phyloP scores from a whole-genome alignment of 2,329 filamentous ascomycete genomes.

The Penicillium sp. region DNA sequence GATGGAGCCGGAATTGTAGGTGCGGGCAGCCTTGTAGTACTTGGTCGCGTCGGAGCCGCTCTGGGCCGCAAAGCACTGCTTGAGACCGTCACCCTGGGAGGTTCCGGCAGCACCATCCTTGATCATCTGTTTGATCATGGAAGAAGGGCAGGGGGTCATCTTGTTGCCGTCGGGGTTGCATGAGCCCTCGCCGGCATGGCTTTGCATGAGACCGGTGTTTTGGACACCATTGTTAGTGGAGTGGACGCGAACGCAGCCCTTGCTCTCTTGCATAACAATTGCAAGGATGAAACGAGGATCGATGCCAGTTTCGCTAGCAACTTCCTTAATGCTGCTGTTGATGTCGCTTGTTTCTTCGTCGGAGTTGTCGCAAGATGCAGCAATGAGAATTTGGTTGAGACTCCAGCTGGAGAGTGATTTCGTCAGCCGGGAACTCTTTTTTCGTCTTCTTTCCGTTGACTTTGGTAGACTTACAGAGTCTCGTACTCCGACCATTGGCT shows the following conservation, averaged over 20 bases:
- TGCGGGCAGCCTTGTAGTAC: constrained; percentile 39
- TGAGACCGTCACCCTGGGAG: constrained; percentile 35
- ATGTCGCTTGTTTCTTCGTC: constrained; percentile 33
- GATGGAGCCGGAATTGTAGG: constrained; percentile 45
- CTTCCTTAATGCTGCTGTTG: constrained; percentile 34
- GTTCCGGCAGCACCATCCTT: constrained; percentile 41
- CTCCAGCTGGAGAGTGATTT: constrained; percentile 8
- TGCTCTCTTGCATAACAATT: constrained; percentile 49
- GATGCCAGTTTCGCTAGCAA: constrained; percentile 31
- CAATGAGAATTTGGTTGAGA: constrained; percentile 16
- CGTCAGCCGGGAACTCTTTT: constrained; percentile 17
- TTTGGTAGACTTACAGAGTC: constrained; percentile 22
- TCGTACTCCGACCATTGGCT: constrained; percentile 26
- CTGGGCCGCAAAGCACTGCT: constrained; percentile 32
- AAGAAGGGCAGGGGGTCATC: constrained; percentile 26
- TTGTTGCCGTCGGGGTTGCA: constrained; percentile 36
- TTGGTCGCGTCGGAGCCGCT: constrained; percentile 23
- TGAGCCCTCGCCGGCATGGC: constrained; percentile 29
- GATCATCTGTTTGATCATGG: constrained; percentile 41
- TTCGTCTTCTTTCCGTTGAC: constrained; percentile 9
- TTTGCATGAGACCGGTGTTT: constrained; percentile 45
- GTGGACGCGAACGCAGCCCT: constrained; percentile 46
- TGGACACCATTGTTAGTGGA: constrained; percentile 44
- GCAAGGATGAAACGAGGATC: constrained; percentile 47
- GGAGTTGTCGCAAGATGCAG: constrained; percentile 23